phyloP scores from a whole-genome alignment of 108 stramenopile genomes.

The Nitzschia putrida region DNA sequence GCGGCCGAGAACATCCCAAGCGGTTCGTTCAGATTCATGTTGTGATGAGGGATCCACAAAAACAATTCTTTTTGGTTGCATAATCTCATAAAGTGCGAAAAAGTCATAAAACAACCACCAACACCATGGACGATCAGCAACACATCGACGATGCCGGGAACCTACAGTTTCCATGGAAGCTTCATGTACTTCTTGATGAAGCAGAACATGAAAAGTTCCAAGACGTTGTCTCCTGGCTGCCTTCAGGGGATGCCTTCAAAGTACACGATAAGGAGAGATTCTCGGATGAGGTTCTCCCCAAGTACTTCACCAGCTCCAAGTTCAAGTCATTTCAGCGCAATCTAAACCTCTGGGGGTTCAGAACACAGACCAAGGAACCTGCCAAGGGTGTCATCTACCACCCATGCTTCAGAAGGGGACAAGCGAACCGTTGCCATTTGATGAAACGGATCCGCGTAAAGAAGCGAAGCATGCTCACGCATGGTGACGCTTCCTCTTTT shows the following conservation, averaged over 20 bases:
- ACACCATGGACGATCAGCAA: not conserved
- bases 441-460: slow-evolving; percentile 26
- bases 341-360: slow-evolving; percentile 35
- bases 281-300: slow-evolving; percentile 56
- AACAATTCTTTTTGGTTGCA: no score
- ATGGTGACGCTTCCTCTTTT: not conserved
- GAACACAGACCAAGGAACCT: slow-evolving; percentile 9
- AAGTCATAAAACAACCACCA: not conserved
- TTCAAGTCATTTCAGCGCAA: slow-evolving; percentile 77
- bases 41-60: no score
- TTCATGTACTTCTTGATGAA: slow-evolving; percentile 26
- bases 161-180: slow-evolving; percentile 22
- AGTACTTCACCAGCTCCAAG: slow-evolving; percentile 75
- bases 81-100: no score
- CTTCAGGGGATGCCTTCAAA: slow-evolving; percentile 51
- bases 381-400: slow-evolving; percentile 38
- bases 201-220: slow-evolving; percentile 3
- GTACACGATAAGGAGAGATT: slow-evolving; percentile 52
- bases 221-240: slow-evolving; percentile 54
- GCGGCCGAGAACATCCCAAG: no score
- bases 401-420: slow-evolving; percentile 22
- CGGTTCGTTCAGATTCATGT: no score
- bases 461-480: not conserved
- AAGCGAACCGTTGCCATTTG: slow-evolving; percentile 12
- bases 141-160: not conserved